Base-by-base conservation (phyloP, 2,329 filamentous ascomycete genomes). In the Elsinoe fawcettii region DNA sequence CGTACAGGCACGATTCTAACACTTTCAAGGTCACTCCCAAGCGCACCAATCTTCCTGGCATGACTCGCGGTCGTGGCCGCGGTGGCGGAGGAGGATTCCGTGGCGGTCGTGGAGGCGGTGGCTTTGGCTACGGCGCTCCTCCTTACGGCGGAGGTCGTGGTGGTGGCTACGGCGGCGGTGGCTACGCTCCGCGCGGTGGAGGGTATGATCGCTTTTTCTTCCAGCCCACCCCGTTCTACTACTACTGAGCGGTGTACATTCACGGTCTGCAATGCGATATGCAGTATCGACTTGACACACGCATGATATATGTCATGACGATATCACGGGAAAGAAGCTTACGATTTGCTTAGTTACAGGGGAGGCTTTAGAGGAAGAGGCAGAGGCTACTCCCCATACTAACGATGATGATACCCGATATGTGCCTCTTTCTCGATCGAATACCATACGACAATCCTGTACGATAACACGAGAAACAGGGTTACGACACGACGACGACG, bases 11-110 rank as follows among this genome's bases (percentile, higher is more conserved):
- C 23, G 18, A 27, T 37, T 59, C 65, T 69, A 55, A 68, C 49
- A 46, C 12, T 5, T 1, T 43, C 36, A 60, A 89, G 86, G 86
- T 89, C 58, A 83, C 86, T 20, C 92, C 93, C 32, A 99, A 99
- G 78, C 87, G 93, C 61, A 99, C 93, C 65, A 99, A 99, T 70
- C 78, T 99, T 55, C 93, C 93, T 1, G 93, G 93, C 60, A 92
- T 99, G 90, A 87, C 82, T 64, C 84, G 92, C 62, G 90, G 90
- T 58, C 75, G 77, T 25, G 79, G 88, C 54, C 84, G 84, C 34
- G 78, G 80, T 25, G 73, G 73, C 39, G 76, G 77, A 57, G 77
- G 81, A 7, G 74, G 82, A 55, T 72, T 63, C 72, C 74, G 69
- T 56, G 60, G 65, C 30, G 66, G 68, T 22, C 60, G 69, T 30